Conservation (phyloP, 345 rosid species). For the Citrus mangshanensis region DNA sequence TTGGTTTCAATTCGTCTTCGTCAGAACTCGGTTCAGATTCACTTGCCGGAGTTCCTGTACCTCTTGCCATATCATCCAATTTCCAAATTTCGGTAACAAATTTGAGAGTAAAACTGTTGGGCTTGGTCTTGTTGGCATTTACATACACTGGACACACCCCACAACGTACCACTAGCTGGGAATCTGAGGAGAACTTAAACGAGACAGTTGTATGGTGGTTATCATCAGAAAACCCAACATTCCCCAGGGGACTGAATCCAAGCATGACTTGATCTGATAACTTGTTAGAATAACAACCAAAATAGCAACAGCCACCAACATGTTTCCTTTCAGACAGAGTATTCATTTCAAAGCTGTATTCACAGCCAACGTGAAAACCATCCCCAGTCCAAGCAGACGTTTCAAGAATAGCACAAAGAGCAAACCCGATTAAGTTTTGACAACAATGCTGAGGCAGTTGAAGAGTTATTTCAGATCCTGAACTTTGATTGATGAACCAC, state of each 20-base stretch:
- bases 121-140: background rate
- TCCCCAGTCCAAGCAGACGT: too few species aligned
- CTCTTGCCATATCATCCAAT: background rate
- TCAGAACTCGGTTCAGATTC: too few species aligned
- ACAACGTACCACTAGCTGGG: background rate
- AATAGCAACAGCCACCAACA: background rate
- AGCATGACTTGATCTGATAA: background rate
- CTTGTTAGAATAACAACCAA: too few species aligned
- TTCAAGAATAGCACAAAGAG: too few species aligned
- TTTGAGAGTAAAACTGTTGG: background rate
- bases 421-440: too few species aligned
- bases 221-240: too few species aligned
- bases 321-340: background rate
- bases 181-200: background rate
- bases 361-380: too few species aligned
- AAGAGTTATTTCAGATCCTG: background rate
- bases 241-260: background rate
- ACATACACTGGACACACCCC: background rate
- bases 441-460: background rate
- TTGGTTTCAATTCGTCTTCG: too few species aligned
- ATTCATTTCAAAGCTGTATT: background rate
- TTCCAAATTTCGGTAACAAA: background rate
- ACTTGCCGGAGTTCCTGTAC: background rate
- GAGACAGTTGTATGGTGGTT: background rate
- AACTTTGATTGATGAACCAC: background rate